Base-by-base conservation (phyloP, 495 filamentous ascomycete species). In the Annulohypoxylon maeteangense region DNA sequence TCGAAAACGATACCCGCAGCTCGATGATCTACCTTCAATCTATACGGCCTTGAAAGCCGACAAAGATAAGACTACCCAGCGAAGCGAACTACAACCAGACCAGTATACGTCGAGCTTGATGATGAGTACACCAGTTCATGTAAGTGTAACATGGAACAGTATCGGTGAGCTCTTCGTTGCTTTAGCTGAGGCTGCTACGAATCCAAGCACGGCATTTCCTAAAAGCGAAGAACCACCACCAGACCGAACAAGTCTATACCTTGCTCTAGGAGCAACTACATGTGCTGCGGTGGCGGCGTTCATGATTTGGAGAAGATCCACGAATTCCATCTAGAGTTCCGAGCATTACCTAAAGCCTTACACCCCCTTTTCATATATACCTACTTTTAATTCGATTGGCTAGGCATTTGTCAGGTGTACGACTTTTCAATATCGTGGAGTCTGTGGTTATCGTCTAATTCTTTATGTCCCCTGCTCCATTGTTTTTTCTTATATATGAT, bases 11-110 rank as follows among this genome's bases (percentile, higher is more conserved):
- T 91, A 93, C 68, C 90, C 93, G 0, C 90, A 95, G 55, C 84
- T 99, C 10, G 92, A 97, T 70, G 90, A 92, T 34, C 83, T 98
- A 16, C 96, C 95, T 0, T 90, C 93, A 23, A 87, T 99, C 7
- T 99, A 95, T 77, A 90, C 93, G 16, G 95, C 95, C 0, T 83
- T 97, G 61, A 99, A 99, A 75, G 95, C 95, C 1, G 95, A 99
- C 78, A 85, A 89, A 55, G 95, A 99, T 78, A 95, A 95, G 74
- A 96, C 94, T 1, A 97, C 92, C 14, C 95, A 99, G 81, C 87
- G 95, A 53, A 90, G 90, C 36, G 94, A 98, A 79, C 80, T 89
- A 67, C 95, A 99, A 79, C 95, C 95, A 3, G 95, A 99, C 76
- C 90, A 93, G 63, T 98, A 97, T 76, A 97, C 95, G 0, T 86